phyloP scores from a whole-genome alignment of 495 filamentous ascomycete species.

The Pseudevernia furfuracea region DNA sequence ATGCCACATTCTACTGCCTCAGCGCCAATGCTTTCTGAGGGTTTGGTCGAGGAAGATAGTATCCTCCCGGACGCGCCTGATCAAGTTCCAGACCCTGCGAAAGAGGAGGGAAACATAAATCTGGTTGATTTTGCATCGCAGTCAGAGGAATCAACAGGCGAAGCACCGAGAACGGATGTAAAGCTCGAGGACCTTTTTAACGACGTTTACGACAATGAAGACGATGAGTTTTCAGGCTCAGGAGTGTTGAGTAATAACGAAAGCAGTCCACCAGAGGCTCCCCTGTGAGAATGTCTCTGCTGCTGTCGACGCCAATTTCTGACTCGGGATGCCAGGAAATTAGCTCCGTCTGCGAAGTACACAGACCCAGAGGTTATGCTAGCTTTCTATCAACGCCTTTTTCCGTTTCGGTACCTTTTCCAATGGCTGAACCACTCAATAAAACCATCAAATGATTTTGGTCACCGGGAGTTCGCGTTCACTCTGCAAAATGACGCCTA shows the following conservation, averaged over 20 bases:
- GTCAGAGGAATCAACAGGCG: not conserved
- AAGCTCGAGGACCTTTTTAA: constrained; percentile 75
- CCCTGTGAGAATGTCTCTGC: constrained; percentile 33
- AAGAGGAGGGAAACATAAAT: constrained; percentile 9
- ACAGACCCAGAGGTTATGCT: constrained; percentile 78
- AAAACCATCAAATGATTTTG: constrained; percentile 76
- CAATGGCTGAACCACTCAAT: constrained; percentile 97
- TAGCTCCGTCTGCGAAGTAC: constrained; percentile 30
- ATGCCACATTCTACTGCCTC: constrained; percentile 26
- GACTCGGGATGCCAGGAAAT: constrained; percentile 22
- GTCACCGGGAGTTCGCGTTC: constrained; percentile 90
- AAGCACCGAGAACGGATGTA: constrained; percentile 35
- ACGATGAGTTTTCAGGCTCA: constrained; percentile 65
- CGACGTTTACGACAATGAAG: constrained; percentile 58
- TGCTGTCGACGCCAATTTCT: constrained; percentile 5
- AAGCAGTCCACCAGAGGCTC: constrained; percentile 38
- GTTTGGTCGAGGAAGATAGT: constrained; percentile 15
- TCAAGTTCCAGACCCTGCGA: not conserved
- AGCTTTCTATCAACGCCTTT: constrained; percentile 90
- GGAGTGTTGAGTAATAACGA: constrained; percentile 42
- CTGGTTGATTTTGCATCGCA: not conserved
- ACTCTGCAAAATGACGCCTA: constrained; percentile 85
- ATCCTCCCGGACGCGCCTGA: constrained; percentile 21
- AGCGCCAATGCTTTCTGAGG: not conserved
- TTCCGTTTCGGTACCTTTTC: constrained; percentile 91